Evolutionary conservation across 228 moss, liverwort and hornwort genomes (phyloP).

Genomic region (Sphagnum fallax): DNA sequence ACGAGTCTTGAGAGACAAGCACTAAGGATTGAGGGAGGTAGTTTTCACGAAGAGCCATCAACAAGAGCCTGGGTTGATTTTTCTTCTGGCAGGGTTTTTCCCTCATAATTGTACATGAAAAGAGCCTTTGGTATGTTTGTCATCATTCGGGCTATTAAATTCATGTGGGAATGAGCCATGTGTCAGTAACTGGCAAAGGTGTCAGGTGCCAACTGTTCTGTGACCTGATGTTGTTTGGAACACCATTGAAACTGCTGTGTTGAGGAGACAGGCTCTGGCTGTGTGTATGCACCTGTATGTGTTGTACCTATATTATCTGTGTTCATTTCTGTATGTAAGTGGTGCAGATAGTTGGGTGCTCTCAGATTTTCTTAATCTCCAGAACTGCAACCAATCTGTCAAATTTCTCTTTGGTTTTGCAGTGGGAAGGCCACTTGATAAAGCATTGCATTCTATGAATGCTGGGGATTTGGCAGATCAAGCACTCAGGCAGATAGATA

Average conservation of each 20-base stretch:
- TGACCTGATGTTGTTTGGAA: not conserved
- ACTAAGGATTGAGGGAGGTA: conserved; percentile 11
- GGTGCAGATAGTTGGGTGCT: no score
- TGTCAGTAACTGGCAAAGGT: no score
- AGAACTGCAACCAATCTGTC: no score
- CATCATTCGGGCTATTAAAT: no score
- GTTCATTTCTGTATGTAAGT: not conserved
- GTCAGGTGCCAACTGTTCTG: not conserved
- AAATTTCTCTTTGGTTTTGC: conserved; percentile 13
- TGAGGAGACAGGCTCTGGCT: no score
- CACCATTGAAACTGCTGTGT: not conserved
- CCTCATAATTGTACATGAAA: not conserved
- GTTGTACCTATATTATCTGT: no score
- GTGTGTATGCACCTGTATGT: no score
- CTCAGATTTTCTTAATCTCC: no score
- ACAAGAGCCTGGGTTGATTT: not conserved
- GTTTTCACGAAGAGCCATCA: not conserved
- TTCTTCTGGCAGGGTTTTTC: not conserved
- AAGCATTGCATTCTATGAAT: conserved; percentile 96
- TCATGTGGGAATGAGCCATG: no score
- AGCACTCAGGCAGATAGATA: conserved; percentile 86
- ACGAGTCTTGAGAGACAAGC: conserved; percentile 14
- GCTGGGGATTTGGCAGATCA: conserved; percentile 91
- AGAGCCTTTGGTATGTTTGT: no score
- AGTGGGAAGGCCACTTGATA: conserved; percentile 98